phyloP scores from a whole-genome alignment of 1,284 basidiomycete species.

The Blastosporella zonata region DNA sequence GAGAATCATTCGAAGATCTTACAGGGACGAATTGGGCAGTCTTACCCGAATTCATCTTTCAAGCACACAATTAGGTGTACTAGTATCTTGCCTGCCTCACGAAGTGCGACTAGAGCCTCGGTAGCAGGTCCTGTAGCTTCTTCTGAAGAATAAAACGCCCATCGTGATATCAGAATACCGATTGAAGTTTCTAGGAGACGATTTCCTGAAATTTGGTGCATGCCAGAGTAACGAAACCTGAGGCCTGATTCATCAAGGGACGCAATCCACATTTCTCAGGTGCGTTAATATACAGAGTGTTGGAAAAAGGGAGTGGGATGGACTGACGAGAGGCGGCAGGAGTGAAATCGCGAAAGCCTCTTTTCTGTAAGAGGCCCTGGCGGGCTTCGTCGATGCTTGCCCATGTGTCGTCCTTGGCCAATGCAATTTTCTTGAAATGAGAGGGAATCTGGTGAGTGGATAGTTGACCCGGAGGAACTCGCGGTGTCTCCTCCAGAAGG shows the following conservation, averaged over 20 bases:
- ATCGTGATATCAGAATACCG: not conserved
- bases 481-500: not conserved
- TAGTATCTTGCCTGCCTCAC: not conserved
- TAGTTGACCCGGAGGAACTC: not conserved
- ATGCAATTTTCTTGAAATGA: not conserved
- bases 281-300: not conserved
- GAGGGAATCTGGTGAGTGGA: no score
- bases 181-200: not conserved
- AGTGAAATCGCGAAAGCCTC: not conserved
- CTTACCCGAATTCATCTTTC: conserved; percentile 1
- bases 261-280: not conserved
- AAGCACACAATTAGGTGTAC: not conserved
- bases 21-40: not conserved
- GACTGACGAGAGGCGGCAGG: not conserved
- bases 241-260: not conserved
- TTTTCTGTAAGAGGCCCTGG: not conserved
- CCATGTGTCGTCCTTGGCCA: not conserved
- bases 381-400: not conserved
- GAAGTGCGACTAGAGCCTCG: not conserved
- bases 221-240: not conserved
- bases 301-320: no score
- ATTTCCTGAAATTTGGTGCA: not conserved
- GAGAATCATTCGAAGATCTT: not conserved
- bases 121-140: not conserved
- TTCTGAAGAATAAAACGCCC: not conserved